Base-by-base conservation (phyloP, 2,329 filamentous ascomycete genomes). In the Chrysoporthe austroafricana region DNA sequence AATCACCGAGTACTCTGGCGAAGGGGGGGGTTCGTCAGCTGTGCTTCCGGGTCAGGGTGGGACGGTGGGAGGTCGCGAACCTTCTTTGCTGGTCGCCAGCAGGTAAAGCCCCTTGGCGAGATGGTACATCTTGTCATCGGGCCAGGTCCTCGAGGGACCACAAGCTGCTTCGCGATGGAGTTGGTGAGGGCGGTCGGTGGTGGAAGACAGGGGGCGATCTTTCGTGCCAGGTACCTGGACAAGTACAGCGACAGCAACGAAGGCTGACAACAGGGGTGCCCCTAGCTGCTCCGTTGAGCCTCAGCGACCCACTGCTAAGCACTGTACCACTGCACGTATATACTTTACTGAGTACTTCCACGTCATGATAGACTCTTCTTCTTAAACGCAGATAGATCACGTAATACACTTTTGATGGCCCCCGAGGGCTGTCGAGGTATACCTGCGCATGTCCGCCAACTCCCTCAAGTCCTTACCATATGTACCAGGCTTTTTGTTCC, bases 1-100 rank as follows among this genome's bases (percentile, higher is more conserved):
- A 76, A 98, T 93, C 76, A 97, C 93, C 32, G 95, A 97, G 85
- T 97, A 98, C 83, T 98, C 95, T 96, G 76, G 59, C 62, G 48
- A 59, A 60, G 18, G 50, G 59, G 52, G 43, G 42, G 48, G 62
- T 16, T 59, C 46, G 64, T 60, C 43, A 65, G 62, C 60, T 39
- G 13, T 7, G 9, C 21, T 14, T 18, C n/a, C 62, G 18, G 39
- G n/a, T 42, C 4, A 63, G 62, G 42, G 57, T 32, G 54, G 64
- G 66, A 52, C n/a, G 11, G 6, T 16, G 39, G 32, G 43, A 21
- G n/a, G 39, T 50, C 54, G 71, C 79, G 73, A 75, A 93, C 94
- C 93, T 88, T 98, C 94, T 88, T 97, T 98, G 81, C 93, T 97
- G 21, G 95, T 98, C 67, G 93, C 95, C 78, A 97, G 93, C 75